phyloP scores from a whole-genome alignment of 176 grass and related monocot species.

The Puccinellia tenuiflora region DNA sequence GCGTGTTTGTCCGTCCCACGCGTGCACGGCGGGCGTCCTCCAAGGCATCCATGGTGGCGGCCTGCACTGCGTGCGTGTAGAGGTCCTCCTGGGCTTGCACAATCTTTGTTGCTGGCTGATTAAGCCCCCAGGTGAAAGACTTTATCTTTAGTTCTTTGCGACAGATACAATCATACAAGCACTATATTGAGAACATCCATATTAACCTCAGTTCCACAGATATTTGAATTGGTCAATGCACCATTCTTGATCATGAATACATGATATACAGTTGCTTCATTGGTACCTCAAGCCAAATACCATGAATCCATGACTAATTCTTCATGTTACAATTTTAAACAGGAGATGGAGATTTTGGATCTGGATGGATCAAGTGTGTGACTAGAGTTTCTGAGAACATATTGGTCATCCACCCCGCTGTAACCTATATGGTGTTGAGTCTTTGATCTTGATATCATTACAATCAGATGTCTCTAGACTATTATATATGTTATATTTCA shows the following conservation, averaged over 20 bases:
- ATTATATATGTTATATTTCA: neutral
- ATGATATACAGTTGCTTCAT: neutral
- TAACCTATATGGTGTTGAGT: neutral
- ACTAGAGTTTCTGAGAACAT: neutral
- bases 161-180: neutral
- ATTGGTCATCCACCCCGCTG: neutral
- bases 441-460: no score
- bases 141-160: neutral
- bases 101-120: neutral
- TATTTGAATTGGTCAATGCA: neutral
- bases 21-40: no score
- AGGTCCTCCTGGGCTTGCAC: neutral
- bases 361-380: neutral
- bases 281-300: neutral
- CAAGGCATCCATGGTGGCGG: neutral
- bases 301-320: neutral
- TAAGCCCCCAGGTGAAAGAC: neutral
- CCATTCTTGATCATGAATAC: neutral
- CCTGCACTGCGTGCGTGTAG: neutral
- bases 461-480: neutral
- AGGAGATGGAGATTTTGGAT: neutral
- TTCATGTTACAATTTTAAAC: neutral
- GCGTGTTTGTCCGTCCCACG: no score
- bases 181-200: neutral
- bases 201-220: neutral